Evolutionary conservation across 495 filamentous ascomycete species (phyloP), one percentile per base, ranked within the genome.

Genomic region (Xylaria grammica): DNA sequence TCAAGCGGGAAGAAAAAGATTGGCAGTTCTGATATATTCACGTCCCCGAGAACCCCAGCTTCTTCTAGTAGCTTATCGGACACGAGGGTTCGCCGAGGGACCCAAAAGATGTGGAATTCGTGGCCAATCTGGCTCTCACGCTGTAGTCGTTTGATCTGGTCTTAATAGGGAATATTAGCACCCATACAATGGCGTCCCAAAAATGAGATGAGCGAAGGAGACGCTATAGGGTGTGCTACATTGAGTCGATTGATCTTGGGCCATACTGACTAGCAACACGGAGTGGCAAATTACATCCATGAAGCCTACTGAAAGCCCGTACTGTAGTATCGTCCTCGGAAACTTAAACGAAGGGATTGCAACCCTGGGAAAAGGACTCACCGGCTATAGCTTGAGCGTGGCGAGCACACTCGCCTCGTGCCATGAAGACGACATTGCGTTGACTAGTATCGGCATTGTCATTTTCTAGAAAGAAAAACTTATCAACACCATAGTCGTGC

Each of bases 21-120:
- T 8, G 92, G 90, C 54, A 96, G 86, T 71, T 97, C 93, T 60
- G 87, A 82, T 62, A 97, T 88, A 67, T 86, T 97, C 59, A 93
- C 89, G 76, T 99, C 96, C 29, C 96, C 96, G 45, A 97, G 85
- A 42, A 98, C 91, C 26, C 95, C 96, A 24, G 90, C 90, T 70
- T 97, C 93, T 77, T 99, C 96, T 36, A 99, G 78, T 40, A 99
- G 89, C 68, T 92, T 88, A 75, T 98, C 90, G 71, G 91, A 94
- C 57, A 98, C 90, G 44, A 96, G 81, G 11, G 96, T 97, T 55
- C 95, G 90, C 62, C 96, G 86, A 6, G 96, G 95, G 17, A 93
- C 87, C 89, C 94, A 97, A 71, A 98, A 91, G 65, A 98, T 88
- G 46, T 90, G 92, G 76, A 97, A 95, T 71, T 98, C 96, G 84